Evolutionary conservation across 2,329 filamentous ascomycete genomes (phyloP).

Genomic region (Fusarium temperatum): DNA sequence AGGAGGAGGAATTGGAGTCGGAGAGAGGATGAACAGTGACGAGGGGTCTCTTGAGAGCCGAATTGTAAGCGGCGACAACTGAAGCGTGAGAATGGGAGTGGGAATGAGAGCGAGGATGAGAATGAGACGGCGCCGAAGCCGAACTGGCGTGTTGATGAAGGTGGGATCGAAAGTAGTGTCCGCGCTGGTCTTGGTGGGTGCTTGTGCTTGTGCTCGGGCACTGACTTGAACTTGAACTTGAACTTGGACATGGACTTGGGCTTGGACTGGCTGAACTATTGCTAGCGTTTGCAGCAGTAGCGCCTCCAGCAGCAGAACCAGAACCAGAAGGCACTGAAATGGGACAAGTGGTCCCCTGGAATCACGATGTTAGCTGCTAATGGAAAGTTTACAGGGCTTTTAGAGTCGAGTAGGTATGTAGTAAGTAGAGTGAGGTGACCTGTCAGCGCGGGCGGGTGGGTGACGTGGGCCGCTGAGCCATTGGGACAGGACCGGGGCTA

Average conservation of each 20-base stretch:
- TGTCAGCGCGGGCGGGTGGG: slow-evolving; percentile 41
- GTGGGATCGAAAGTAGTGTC: slow-evolving; percentile 37
- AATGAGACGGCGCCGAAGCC: slow-evolving; percentile 19
- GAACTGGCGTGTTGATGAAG: slow-evolving; percentile 32
- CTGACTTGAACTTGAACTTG: not conserved
- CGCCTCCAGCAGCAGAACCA: not conserved
- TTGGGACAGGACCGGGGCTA: slow-evolving; percentile 13
- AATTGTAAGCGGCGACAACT: slow-evolving; percentile 33
- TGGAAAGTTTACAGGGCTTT: not conserved
- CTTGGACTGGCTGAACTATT: slow-evolving; percentile 1
- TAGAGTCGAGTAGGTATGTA: not conserved
- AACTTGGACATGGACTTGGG: not conserved
- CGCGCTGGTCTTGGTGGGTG: slow-evolving; percentile 9
- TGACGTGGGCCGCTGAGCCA: slow-evolving; percentile 42
- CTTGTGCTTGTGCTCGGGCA: not conserved
- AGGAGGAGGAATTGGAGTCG: slow-evolving; percentile 34
- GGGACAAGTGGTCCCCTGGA: slow-evolving; percentile 21
- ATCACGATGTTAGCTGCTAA: slow-evolving; percentile 23
- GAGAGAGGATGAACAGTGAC: slow-evolving; percentile 33
- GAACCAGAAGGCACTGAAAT: slow-evolving; percentile 10
- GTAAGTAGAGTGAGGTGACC: slow-evolving; percentile 18
- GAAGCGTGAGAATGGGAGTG: slow-evolving; percentile 26
- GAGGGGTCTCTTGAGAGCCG: slow-evolving; percentile 34
- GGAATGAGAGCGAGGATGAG: not conserved
- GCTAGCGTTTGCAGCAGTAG: slow-evolving; percentile 19